Conservation (phyloP, 768 basidiomycete species). For the Termitomyces titanicus region DNA sequence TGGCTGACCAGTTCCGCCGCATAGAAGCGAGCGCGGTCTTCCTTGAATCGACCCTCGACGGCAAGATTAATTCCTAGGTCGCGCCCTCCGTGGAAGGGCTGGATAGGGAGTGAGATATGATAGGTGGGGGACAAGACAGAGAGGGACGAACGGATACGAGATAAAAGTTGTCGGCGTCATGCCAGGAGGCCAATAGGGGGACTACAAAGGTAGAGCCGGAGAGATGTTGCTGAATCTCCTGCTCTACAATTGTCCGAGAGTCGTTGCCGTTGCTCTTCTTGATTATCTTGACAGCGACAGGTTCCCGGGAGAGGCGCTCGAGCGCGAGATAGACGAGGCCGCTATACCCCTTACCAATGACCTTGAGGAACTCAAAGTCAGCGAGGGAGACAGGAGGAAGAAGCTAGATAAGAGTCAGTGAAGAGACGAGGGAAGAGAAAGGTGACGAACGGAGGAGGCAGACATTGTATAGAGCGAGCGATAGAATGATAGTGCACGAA, state of each 20-base stretch:
- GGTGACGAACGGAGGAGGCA: background rate
- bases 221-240: background rate
- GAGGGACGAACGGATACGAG: slow-evolving; percentile 7
- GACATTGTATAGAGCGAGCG: background rate
- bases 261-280: background rate
- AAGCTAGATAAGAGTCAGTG: background rate
- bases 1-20: slow-evolving; percentile 8
- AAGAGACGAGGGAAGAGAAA: background rate
- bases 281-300: slow-evolving; percentile 8
- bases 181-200: slow-evolving; percentile 6
- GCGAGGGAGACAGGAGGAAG: background rate
- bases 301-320: background rate
- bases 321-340: slow-evolving; percentile 2
- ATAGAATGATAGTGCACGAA: background rate
- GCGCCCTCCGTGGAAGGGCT: slow-evolving; percentile 4
- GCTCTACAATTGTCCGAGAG: background rate
- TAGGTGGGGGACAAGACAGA: background rate
- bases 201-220: background rate
- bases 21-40: background rate
- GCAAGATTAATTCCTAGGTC: slow-evolving; percentile 1
- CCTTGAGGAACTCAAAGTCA: slow-evolving; percentile 2
- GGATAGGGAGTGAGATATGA: background rate
- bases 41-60: background rate
- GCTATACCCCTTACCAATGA: slow-evolving; percentile 1
- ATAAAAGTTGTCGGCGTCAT: slow-evolving; percentile 8